Conservation (phyloP, 108 stramenopile genomes). For the Cyclotella choctawhatcheeana region DNA sequence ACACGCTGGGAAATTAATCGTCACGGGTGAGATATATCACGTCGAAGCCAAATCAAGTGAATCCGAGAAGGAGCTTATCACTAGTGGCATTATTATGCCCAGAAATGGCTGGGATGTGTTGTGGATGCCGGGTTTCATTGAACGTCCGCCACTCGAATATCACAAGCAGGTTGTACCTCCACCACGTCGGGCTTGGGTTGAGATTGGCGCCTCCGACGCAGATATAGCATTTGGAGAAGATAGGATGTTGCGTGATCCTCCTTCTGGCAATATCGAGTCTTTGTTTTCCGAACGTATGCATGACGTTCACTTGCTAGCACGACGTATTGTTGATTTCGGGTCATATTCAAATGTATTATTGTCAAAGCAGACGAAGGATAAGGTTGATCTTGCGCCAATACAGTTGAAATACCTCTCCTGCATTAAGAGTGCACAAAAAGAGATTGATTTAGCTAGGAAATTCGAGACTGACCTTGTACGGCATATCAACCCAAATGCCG, state of each 20-base stretch:
- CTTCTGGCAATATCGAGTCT: not conserved
- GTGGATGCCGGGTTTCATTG: constrained; percentile 2
- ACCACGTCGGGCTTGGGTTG: not conserved
- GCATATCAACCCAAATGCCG: not conserved
- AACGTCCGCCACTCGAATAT: not conserved
- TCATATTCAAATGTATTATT: no score
- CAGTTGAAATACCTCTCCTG: not conserved
- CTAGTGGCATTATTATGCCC: no score
- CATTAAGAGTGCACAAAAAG: not conserved
- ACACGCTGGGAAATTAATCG: not conserved
- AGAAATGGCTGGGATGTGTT: no score
- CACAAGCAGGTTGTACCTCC: not conserved
- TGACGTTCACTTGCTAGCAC: not conserved
- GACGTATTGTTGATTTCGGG: no score
- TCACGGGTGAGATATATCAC: not conserved
- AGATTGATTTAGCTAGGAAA: not conserved
- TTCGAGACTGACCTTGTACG: not conserved
- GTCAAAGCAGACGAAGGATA: no score
- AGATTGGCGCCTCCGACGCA: not conserved
- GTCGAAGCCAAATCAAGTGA: not conserved
- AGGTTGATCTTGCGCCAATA: not conserved
- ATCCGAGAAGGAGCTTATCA: no score
- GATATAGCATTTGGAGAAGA: not conserved
- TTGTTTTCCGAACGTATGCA: not conserved
- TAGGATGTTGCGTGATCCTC: not conserved